These are phyloP conservation scores for Debaryomyces maramus DNA, from an alignment of 805 yeast species.

Conservation along the genomic window DNA sequence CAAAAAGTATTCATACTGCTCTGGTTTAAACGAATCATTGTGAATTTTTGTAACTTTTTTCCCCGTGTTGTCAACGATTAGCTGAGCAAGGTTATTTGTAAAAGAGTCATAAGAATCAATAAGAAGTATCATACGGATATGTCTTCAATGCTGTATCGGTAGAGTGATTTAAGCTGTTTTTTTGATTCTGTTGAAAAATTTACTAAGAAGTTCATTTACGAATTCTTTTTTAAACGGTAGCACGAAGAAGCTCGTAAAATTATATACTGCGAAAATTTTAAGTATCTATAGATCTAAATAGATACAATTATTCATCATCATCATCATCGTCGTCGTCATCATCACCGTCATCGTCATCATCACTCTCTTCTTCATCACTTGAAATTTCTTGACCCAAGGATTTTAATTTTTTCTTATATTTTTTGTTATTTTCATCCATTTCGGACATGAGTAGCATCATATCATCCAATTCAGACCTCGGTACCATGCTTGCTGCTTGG, in stretches of 20 bases:
- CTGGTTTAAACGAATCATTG: conserved; percentile 52
- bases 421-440: conserved; percentile 64
- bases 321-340: conserved; percentile 34
- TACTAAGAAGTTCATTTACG: too few species aligned
- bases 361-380: conserved; percentile 70
- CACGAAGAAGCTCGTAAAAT: too few species aligned
- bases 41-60: conserved; percentile 57
- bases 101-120: conserved; percentile 96
- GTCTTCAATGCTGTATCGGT: too few species aligned
- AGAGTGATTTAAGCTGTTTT: too few species aligned
- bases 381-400: conserved; percentile 60
- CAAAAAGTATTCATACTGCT: conserved; percentile 36
- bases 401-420: conserved; percentile 54
- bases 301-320: too few species aligned
- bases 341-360: conserved; percentile 59
- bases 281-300: too few species aligned
- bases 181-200: too few species aligned
- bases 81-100: conserved; percentile 72
- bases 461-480: conserved; percentile 65
- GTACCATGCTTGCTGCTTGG: conserved; percentile 26
- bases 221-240: too few species aligned
- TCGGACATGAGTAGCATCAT: conserved; percentile 74
- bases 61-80: conserved; percentile 55
- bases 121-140: conserved; percentile 53
- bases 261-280: too few species aligned